These are phyloP conservation scores for Fonsecaea nubica DNA, from an alignment of 2,329 filamentous ascomycete species.

Conservation along the genomic window DNA sequence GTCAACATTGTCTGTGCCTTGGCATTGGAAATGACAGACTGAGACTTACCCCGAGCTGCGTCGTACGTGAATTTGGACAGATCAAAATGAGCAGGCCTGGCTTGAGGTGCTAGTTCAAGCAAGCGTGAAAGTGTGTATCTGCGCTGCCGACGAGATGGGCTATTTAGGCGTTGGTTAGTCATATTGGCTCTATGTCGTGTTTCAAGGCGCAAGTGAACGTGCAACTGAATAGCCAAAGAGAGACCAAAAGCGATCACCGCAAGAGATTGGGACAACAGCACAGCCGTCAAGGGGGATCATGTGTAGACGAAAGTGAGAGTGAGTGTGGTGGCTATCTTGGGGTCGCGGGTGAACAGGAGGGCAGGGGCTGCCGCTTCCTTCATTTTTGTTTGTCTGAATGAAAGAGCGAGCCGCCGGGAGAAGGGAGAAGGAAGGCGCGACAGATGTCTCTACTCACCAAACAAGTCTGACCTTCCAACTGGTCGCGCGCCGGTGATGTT, in stretches of 20 bases:
- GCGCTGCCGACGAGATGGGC: slow-evolving; percentile 25
- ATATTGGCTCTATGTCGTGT: slow-evolving; percentile 31
- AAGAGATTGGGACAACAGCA: slow-evolving; percentile 24
- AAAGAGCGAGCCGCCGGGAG: slow-evolving; percentile 12
- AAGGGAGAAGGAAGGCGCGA: slow-evolving; percentile 7
- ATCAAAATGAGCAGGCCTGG: slow-evolving; percentile 34
- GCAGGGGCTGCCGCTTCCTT: neutral
- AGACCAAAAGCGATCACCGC: slow-evolving; percentile 30
- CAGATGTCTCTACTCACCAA: slow-evolving; percentile 20
- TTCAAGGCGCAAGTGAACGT: slow-evolving; percentile 20
- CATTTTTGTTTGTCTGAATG: neutral
- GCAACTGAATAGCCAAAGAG: slow-evolving; percentile 29
- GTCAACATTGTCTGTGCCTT: slow-evolving; percentile 22
- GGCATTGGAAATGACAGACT: neutral
- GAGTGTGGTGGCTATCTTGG: neutral
- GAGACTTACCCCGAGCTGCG: slow-evolving; percentile 39
- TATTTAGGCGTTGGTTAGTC: slow-evolving; percentile 38
- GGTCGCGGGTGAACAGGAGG: slow-evolving; percentile 5
- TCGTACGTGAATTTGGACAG: slow-evolving; percentile 41
- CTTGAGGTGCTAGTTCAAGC: slow-evolving; percentile 36
- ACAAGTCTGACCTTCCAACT: slow-evolving; percentile 3
- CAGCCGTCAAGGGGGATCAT: slow-evolving; percentile 9
- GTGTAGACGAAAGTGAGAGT: slow-evolving; percentile 3
- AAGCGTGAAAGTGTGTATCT: slow-evolving; percentile 36
- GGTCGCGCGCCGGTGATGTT: slow-evolving; percentile 16